Base-by-base conservation (phyloP, 176 grass and related monocot genomes). In the Avena eriantha region DNA sequence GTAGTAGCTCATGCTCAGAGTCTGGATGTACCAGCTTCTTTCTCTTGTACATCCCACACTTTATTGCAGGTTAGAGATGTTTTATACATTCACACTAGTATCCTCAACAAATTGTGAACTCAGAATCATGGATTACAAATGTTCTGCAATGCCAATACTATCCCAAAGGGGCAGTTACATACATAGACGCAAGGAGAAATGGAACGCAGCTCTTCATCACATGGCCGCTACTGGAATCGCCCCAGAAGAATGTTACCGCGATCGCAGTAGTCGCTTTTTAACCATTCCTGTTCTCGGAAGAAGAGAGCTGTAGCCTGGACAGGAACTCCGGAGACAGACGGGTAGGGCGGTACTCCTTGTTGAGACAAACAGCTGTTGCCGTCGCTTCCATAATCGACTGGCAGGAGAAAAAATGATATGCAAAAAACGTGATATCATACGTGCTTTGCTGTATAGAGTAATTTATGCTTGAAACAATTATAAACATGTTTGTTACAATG, bases 381-480 rank as follows among this genome's bases (percentile, higher is more conserved):
- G 79, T 94, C 3, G 87, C 96, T 69, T 96, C 90, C 92, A 94
- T 34, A 90, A 98, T 90, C 51, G 81, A 80, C 96, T 96, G 93
- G 31, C 16, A 80, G 43, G 31, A 85, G 18, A 88, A 86, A 80
- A 0, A 80, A 15, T 14, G 54, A 18, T 41, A 61, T 41, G 8
- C 36, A 82, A 65, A 65, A 23, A 12, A 4, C 63, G 5, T 10
- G 1, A 51, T 33, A 45, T 26, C 8, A 10, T 80, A 47, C 7
- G 69, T 18, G 13, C 35, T 86, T 70, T 2, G 6, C 34, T 33
- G 57, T 59, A 63, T 53, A 80, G 13, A 58, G 43, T 13, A 59
- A 36, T 88, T 65, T 39, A 18, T 69, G 33, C 18, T 3, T 76
- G 60, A 64, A 79, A 48, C 12, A 75, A 39, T 70, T 46, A 16